phyloP scores from a whole-genome alignment of 768 basidiomycete genomes.

The Suillus luteus region DNA sequence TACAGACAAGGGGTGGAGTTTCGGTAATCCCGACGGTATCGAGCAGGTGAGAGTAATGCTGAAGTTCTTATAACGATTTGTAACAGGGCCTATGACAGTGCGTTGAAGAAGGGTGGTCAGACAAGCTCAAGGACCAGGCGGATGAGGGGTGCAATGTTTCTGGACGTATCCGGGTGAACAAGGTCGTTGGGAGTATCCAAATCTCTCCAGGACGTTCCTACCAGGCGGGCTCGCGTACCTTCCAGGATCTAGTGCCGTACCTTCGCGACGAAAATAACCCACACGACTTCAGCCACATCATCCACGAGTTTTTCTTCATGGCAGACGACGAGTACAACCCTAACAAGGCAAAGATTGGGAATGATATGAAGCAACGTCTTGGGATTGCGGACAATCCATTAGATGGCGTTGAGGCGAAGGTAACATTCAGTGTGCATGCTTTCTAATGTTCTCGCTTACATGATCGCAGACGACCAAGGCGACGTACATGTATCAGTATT shows the following conservation, averaged over 20 bases:
- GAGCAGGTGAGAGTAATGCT: conserved; percentile 71
- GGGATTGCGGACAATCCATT: conserved; percentile 79
- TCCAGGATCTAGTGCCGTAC: conserved; percentile 93
- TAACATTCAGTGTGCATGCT: conserved; percentile 33
- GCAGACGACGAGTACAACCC: conserved; percentile 81
- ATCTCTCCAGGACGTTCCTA: conserved; percentile 95
- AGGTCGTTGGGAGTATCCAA: conserved; percentile 94
- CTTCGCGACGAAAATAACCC: conserved; percentile 83
- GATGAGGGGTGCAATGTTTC: conserved; percentile 93
- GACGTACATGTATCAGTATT: conserved; percentile 98
- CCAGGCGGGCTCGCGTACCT: conserved; percentile 77
- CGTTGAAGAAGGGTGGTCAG: conserved; percentile 90
- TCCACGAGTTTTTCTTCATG: conserved; percentile 79
- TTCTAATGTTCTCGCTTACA: conserved; percentile 13
- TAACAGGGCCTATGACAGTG: conserved; percentile 55
- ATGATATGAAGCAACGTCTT: conserved; percentile 67
- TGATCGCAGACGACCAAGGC: conserved; percentile 63
- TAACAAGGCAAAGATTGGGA: conserved; percentile 60
- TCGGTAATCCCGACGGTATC: conserved; percentile 83
- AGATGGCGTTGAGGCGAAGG: conserved; percentile 61
- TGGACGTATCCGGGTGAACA: conserved; percentile 93
- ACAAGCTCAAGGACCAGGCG: conserved; percentile 89
- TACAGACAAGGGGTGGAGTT: conserved; percentile 93
- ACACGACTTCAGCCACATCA: conserved; percentile 91
- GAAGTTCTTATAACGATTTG: neutral